Evolutionary conservation across 345 rosid genomes (phyloP), one percentile per base, ranked within the genome.

Genomic region (Euphorbia peplus): DNA sequence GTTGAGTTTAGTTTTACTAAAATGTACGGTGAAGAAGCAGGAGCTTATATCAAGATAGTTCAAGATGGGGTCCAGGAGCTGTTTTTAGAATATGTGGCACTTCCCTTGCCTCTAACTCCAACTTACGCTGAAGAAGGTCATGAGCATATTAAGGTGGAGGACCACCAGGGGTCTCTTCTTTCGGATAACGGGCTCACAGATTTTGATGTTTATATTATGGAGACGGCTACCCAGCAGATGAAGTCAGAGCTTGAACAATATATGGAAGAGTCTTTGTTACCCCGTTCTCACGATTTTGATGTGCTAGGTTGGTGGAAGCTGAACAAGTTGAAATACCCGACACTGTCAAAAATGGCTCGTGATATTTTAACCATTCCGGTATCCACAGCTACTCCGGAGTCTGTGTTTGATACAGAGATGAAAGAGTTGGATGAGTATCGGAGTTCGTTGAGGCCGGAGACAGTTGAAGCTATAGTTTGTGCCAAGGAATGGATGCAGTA

Each of bases 1-100:
- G 92, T 93, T 5, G 97, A 93, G 82, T 93, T 93, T 80, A 90
- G 96, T 73, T 93, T 93, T 82, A 72, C 91, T 2, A 93, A 91
- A 76, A 73, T 93, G 58, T 93, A 72, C 4, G 96, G 96, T 54
- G 93, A 89, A 44, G 96, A 91, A 54, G 89, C 96, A 14, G 87
- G 79, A 1, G 67, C 62, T 11, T 76, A 86, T 61, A 79, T 83
- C 75, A 93, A 89, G 79, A 76, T 82, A 1, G 96, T 93, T 62
- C 90, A 91, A 64, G 91, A 89, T 60, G 92, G 19, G n/a, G 78
- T 93, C 63, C 97, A 84, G 0, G 95, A 93, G 85, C 95, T 91
- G 65, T 91, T 91, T 71, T 79, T 61, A 3, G 97, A 89, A 61
- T 93, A 93, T 69, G 83, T 80, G 73, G 81, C 90, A 0, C 93